Evolutionary conservation across 495 filamentous ascomycete genomes (phyloP), one percentile per base, ranked within the genome.

Genomic region (Daldinia loculata): DNA sequence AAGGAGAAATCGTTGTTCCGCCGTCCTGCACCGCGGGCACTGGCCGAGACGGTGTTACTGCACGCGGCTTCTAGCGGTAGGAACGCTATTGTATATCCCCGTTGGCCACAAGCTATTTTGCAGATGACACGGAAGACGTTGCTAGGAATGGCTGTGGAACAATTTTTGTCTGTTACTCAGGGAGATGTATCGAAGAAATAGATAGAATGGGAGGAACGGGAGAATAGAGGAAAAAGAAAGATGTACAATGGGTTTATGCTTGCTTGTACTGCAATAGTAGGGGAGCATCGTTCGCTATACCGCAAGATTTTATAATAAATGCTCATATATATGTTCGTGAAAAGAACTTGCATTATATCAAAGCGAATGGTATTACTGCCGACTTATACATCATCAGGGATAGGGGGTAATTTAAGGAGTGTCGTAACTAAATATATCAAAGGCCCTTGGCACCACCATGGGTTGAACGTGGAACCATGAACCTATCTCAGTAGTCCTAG

Each of bases 61-160:
- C 67, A 74, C 6, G 77, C 76, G 41, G 79, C 51, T 38, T 48
- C 43, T 19, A 7, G 52, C 9, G 24, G 52, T n/a, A 32, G 70
- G 14, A 36, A 59, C 39, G 29, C 53, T 9, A 55, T 59, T 26
- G 67, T 77, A 24, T 69, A 75, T 12, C 74, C 77, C 29, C 72
- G 77, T 27, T 77, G 71, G 71, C 66, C 74, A 34, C 76, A 79
- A 12, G 71, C 75, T 17, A 24, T 80, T 43, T 53, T 56, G 38
- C 67, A 66, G 36, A 52, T 17, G 38, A n/a, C 58, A 17, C 27
- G 56, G 5, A 41, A 11, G 27, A 41, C 51, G 5, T 5, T 69
- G 39, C 63, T 63, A 2, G 17, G 19, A 38, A 24, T 32, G 56
- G 67, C 14, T 45, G 9, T 34, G 19, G 39, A 55, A 14, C 22